Conservation (phyloP, 2,329 filamentous ascomycete genomes). For the Penicillium expansum region DNA sequence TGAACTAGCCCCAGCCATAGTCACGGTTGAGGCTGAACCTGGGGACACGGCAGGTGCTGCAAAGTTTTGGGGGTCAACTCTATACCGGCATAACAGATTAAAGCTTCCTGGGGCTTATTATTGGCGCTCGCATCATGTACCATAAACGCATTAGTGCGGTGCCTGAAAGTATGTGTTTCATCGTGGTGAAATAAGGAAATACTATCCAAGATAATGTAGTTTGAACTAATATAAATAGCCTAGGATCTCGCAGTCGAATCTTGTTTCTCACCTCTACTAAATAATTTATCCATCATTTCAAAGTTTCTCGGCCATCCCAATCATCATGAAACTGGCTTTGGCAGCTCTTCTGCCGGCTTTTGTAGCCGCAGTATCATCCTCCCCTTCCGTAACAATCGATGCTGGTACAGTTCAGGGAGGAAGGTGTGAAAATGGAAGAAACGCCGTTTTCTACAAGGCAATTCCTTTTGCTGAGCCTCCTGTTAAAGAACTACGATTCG, state of each 20-base stretch:
- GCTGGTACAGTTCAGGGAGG: conserved; percentile 21
- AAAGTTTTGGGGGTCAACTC: too few relatives aligned
- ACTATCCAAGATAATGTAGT: too few relatives aligned
- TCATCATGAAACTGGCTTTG: conserved; percentile 10
- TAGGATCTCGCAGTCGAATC: not conserved
- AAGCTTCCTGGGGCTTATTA: too few relatives aligned
- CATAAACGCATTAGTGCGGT: too few relatives aligned
- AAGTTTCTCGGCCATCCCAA: not conserved
- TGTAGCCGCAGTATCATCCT: not conserved
- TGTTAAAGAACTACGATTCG: conserved; percentile 19
- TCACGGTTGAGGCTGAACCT: too few relatives aligned
- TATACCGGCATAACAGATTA: too few relatives aligned
- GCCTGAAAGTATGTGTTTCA: too few relatives aligned
- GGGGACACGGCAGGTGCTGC: too few relatives aligned
- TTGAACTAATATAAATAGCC: not conserved
- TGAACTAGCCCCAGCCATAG: too few relatives aligned
- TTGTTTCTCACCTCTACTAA: not conserved
- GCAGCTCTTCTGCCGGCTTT: conserved; percentile 10
- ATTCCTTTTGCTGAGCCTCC: conserved; percentile 25
- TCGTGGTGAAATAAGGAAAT: too few relatives aligned
- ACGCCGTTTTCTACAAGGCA: conserved; percentile 20
- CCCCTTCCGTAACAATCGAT: conserved; percentile 20
- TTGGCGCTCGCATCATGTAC: too few relatives aligned
- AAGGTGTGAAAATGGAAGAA: conserved; percentile 9
- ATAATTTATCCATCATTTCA: not conserved